phyloP scores from a whole-genome alignment of 2,329 filamentous ascomycete genomes.

The Raffaelea deltoideospora region DNA sequence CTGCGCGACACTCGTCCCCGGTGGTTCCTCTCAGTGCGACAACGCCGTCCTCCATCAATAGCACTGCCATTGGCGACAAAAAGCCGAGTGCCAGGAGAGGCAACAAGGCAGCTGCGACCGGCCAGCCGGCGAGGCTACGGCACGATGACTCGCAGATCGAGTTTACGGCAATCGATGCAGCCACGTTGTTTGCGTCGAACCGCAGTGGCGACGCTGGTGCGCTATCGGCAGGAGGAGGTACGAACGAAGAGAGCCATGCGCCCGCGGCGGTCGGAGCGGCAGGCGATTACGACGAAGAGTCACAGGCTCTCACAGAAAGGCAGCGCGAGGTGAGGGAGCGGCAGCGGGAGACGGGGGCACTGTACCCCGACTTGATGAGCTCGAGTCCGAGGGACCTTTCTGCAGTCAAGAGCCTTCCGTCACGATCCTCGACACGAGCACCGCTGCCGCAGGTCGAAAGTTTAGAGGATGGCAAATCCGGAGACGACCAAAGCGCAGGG shows the following conservation, averaged over 20 bases:
- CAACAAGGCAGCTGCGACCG: slow-evolving; percentile 12
- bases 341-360: slow-evolving; percentile 48
- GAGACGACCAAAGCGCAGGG: too few species aligned
- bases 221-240: too few species aligned
- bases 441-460: too few species aligned
- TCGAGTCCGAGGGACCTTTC: slow-evolving; percentile 28
- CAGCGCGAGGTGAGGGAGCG: slow-evolving; percentile 65
- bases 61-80: neutral
- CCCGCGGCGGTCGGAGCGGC: neutral
- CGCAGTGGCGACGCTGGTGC: slow-evolving; percentile 23
- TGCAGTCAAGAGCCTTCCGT: neutral
- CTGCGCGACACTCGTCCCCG: too few species aligned
- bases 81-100: slow-evolving; percentile 5
- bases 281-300: slow-evolving; percentile 30
- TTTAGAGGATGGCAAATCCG: too few species aligned
- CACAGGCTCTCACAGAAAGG: slow-evolving; percentile 62
- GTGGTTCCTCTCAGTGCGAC: slow-evolving; percentile 2
- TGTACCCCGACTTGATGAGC: slow-evolving; percentile 52
- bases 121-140: slow-evolving; percentile 37
- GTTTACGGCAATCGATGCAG: slow-evolving; percentile 54
- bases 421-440: neutral
- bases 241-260: neutral
- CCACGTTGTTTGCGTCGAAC: slow-evolving; percentile 17
- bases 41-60: slow-evolving; percentile 1
- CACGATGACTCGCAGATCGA: slow-evolving; percentile 75